Conservation (phyloP, 192 early-diverging fungal species). For the Umbelopsis vinacea region DNA sequence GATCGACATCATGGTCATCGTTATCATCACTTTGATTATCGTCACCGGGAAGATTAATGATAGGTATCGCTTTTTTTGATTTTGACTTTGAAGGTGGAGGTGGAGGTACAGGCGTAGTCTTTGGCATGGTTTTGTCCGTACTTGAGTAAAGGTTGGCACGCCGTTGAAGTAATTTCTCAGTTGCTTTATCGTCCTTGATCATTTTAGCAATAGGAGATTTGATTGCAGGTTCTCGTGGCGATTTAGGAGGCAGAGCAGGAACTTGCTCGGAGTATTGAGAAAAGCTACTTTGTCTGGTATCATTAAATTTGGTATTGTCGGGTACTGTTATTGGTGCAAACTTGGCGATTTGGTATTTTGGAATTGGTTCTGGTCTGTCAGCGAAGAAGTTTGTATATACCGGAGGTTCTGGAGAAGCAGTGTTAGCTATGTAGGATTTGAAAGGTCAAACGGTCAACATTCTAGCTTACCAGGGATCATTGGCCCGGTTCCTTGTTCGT, state of each 20-base stretch:
- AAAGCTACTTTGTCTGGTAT: not conserved
- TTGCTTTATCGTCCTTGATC: not conserved
- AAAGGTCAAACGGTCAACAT: not conserved
- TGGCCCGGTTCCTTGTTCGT: conserved; percentile 65
- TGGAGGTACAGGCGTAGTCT: not conserved
- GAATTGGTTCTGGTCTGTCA: conserved; percentile 38
- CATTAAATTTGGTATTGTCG: not conserved
- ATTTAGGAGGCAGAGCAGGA: not conserved
- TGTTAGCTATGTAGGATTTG: not conserved
- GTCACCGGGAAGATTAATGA: conserved; percentile 2
- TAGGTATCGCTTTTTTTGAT: not conserved
- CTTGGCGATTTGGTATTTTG: conserved; percentile 31
- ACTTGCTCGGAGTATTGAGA: not conserved
- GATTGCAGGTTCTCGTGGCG: not conserved
- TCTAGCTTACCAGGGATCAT: conserved; percentile 46
- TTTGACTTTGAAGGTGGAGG: no score
- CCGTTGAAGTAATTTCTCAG: conserved; percentile 2
- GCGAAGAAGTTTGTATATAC: conserved; percentile 27
- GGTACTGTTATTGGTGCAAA: conserved; percentile 14
- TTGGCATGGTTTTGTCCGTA: conserved; percentile 8
- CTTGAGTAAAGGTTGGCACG: not conserved
- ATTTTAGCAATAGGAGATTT: not conserved
- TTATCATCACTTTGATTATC: conserved; percentile 4
- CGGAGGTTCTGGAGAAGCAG: conserved; percentile 23
- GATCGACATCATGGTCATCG: conserved; percentile 41